These are phyloP conservation scores for Chaetomiaceae sp. DNA, from an alignment of 2,329 filamentous ascomycete genomes.

Conservation along the genomic window DNA sequence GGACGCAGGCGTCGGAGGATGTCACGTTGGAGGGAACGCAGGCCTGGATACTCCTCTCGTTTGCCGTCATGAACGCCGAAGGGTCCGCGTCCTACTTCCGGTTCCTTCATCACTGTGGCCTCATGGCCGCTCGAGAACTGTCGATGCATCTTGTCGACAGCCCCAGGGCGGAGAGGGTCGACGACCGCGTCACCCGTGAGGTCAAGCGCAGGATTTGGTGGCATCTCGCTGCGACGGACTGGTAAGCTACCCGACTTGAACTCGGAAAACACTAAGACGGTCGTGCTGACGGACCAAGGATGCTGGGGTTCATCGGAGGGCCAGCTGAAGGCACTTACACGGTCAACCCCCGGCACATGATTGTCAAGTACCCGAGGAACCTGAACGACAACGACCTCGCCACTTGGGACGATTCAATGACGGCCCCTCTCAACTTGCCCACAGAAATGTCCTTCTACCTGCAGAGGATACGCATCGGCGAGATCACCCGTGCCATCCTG, in stretches of 20 bases:
- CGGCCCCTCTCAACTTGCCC: not conserved
- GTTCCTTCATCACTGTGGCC: not conserved
- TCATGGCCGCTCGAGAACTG: conserved; percentile 1
- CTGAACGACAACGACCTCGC: conserved; percentile 7
- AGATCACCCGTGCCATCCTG: not conserved
- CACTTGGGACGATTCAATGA: not conserved
- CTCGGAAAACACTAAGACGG: not conserved
- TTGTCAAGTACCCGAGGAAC: conserved; percentile 5
- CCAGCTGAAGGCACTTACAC: conserved; percentile 5
- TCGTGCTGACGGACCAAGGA: not conserved
- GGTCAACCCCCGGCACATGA: not conserved
- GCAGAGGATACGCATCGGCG: conserved; percentile 3
- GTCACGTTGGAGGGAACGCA: not conserved
- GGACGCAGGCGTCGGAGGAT: not conserved
- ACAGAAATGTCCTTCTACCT: conserved; percentile 7
- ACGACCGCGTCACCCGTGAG: not conserved
- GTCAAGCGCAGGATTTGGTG: conserved; percentile 8
- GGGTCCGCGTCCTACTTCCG: not conserved
- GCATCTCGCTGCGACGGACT: conserved; percentile 1
- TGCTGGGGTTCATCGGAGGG: conserved; percentile 6
- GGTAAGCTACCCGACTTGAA: not conserved
- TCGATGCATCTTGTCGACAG: conserved; percentile 5
- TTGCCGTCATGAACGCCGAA: not conserved
- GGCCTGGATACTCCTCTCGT: conserved; percentile 2
- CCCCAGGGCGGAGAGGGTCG: not conserved